These are phyloP conservation scores for Lasiodiplodia citricola DNA, from an alignment of 2,329 filamentous ascomycete genomes.

Conservation along the genomic window DNA sequence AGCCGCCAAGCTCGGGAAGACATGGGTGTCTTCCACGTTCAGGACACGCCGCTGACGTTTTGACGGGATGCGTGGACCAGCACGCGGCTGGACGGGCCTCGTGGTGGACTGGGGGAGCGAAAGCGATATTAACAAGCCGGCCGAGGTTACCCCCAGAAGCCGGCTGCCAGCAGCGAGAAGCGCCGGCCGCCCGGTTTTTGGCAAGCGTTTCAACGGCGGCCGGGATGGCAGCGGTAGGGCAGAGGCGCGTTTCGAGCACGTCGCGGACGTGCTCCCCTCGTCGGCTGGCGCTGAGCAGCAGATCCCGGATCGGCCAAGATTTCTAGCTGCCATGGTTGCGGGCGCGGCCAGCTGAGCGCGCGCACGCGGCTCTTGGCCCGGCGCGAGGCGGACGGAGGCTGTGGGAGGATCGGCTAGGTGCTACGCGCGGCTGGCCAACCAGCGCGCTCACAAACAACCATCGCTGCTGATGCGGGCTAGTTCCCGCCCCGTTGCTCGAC, in stretches of 20 bases:
- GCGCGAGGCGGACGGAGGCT: conserved; percentile 18
- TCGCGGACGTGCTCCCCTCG: conserved; percentile 16
- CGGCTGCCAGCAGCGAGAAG: neutral
- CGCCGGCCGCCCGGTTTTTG: conserved; percentile 13
- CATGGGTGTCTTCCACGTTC: conserved; percentile 8
- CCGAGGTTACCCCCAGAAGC: conserved; percentile 4
- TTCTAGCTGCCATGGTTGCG: neutral
- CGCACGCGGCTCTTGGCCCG: neutral
- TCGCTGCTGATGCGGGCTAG: conserved; percentile 9
- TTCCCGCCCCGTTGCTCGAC: neutral
- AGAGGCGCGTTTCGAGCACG: conserved; percentile 18
- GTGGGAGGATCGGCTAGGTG: neutral
- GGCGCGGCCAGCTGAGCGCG: conserved; percentile 2
- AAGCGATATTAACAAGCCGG: conserved; percentile 18
- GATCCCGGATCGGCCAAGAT: conserved; percentile 19
- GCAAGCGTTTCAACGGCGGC: conserved; percentile 23
- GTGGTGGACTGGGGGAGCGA: neutral
- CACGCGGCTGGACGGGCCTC: conserved; percentile 21
- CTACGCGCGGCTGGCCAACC: conserved; percentile 1
- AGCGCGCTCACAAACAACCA: neutral
- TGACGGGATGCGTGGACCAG: conserved; percentile 17
- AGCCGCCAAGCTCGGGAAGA: conserved; percentile 6
- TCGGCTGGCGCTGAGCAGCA: neutral
- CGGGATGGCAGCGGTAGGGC: conserved; percentile 14
- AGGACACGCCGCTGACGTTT: conserved; percentile 18